Conservation (phyloP, 495 filamentous ascomycete genomes). For the Xylaria curta region DNA sequence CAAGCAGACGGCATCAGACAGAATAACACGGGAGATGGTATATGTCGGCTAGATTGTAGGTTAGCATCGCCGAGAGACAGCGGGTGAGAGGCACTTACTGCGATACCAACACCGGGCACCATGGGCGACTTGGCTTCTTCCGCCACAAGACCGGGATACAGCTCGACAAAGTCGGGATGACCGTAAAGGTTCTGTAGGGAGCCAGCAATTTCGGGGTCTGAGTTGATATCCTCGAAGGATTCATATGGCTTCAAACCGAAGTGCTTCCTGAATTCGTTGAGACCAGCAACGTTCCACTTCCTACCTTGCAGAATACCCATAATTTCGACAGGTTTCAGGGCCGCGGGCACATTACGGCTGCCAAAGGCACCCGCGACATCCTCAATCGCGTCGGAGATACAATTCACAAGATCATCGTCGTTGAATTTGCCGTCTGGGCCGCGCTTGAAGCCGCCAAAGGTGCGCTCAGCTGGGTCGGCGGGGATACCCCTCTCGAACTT, state of each 20-base stretch:
- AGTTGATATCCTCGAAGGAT: slow-evolving; percentile 84
- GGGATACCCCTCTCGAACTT: slow-evolving; percentile 65
- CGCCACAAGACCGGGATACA: slow-evolving; percentile 68
- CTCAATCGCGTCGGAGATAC: slow-evolving; percentile 70
- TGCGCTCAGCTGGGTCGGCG: slow-evolving; percentile 66
- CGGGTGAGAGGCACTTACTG: slow-evolving; percentile 36
- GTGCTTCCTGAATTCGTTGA: slow-evolving; percentile 88
- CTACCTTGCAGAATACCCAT: slow-evolving; percentile 86
- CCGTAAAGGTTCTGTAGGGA: slow-evolving; percentile 76
- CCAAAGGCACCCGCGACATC: slow-evolving; percentile 69
- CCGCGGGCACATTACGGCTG: slow-evolving; percentile 73
- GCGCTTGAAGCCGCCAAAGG: slow-evolving; percentile 68
- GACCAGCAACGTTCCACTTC: slow-evolving; percentile 78
- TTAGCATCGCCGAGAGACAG: slow-evolving; percentile 16
- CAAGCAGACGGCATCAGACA: slow-evolving; percentile 86
- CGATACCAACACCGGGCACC: slow-evolving; percentile 79
- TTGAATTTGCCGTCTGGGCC: slow-evolving; percentile 63
- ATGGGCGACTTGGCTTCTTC: slow-evolving; percentile 79
- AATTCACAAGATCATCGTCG: slow-evolving; percentile 73
- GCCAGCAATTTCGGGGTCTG: slow-evolving; percentile 70
- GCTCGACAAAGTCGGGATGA: slow-evolving; percentile 66
- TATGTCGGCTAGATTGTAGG: slow-evolving; percentile 61
- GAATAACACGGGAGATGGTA: slow-evolving; percentile 81
- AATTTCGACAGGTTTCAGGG: slow-evolving; percentile 79
- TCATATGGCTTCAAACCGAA: slow-evolving; percentile 77